Evolutionary conservation across 2,329 filamentous ascomycete species (phyloP), one percentile per base, ranked within the genome.

Genomic region (Aspergillus nomiae): DNA sequence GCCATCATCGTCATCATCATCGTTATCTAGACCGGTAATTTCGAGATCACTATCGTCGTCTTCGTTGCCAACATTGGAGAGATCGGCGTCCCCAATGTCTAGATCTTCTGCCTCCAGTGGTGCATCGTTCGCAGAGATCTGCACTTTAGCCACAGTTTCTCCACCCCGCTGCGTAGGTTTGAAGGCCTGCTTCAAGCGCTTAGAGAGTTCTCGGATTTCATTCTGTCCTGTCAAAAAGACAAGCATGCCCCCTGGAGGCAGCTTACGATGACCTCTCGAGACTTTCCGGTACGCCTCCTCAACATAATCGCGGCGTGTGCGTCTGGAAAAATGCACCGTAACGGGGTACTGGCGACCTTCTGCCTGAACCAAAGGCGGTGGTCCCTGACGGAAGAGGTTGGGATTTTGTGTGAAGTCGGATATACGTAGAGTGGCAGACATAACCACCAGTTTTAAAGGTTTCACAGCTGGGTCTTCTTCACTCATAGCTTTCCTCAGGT

Each of bases 221-320:
- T 92, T 92, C 69, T 97, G 92, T 0, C 95, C 94, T 0, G 95
- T 99, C 59, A 99, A 80, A 72, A 99, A 99, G 0, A 98, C 92
- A 26, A 99, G 85, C 74, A 99, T 95, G 10, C 91, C 92, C 11
- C 95, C 95, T 0, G 91, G 89, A 2, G 95, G 95, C 9, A 99
- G 84, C 75, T 97, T 97, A 65, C 87, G 88, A 77, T 99, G 95
- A 0, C 94, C 95, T 73, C 89, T 88, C 67, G 88, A 90, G 46
- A 99, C 89, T 77, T 98, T 99, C 59, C 86, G 86, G 75, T 93
- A 97, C 14, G 90, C 90, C 73, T 98, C 95, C 59, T 96, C 92
- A 1, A 96, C 87, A 71, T 97, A 99, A 75, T 98, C 94, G 66
- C 90, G 86, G 50, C 90, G 86, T 4, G 95, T 98, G 64, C 87